Evolutionary conservation across 306 rosid species (phyloP).

Genomic region (Citrullus mucosospermus): DNA sequence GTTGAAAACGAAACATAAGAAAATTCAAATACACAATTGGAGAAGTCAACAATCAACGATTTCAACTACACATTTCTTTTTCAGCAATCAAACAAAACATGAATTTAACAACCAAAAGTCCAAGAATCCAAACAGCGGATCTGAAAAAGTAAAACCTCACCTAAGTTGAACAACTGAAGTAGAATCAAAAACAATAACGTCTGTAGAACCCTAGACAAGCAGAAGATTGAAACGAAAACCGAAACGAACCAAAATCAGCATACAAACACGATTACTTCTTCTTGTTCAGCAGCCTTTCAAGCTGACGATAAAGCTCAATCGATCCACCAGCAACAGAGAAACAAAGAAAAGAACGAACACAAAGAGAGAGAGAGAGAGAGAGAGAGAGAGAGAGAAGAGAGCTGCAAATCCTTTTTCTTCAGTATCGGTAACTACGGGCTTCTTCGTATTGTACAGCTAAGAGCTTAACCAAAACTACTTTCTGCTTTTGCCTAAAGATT

Average conservation of each 20-base stretch:
- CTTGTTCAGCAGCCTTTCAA: constrained; percentile 23
- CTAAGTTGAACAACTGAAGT: constrained; percentile 7
- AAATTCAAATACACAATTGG: background rate
- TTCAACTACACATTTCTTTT: constrained; percentile 7
- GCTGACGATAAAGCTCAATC: constrained; percentile 22
- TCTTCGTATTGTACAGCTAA: constrained; percentile 32
- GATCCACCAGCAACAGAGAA: constrained; percentile 13
- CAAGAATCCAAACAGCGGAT: constrained; percentile 22
- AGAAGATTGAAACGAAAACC: constrained; percentile 11
- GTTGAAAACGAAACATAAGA: background rate
- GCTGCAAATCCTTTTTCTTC: constrained; percentile 20
- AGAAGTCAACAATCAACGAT: constrained; percentile 1
- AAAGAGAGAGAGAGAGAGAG: background rate
- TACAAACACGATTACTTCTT: constrained; percentile 19
- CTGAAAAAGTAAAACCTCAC: constrained; percentile 16
- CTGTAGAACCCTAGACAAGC: constrained; percentile 23
- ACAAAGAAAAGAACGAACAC: background rate
- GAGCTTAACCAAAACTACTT: constrained; percentile 18
- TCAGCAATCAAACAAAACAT: constrained; percentile 7
- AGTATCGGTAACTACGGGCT: constrained; percentile 26
- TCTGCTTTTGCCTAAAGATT: constrained; percentile 5
- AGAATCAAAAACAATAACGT: background rate
- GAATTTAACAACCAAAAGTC: background rate
- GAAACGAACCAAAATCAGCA: constrained; percentile 34
- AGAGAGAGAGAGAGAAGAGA: constrained; percentile 22